phyloP scores from a whole-genome alignment of 2,329 filamentous ascomycete genomes.

The Botrytis hyacinthi region DNA sequence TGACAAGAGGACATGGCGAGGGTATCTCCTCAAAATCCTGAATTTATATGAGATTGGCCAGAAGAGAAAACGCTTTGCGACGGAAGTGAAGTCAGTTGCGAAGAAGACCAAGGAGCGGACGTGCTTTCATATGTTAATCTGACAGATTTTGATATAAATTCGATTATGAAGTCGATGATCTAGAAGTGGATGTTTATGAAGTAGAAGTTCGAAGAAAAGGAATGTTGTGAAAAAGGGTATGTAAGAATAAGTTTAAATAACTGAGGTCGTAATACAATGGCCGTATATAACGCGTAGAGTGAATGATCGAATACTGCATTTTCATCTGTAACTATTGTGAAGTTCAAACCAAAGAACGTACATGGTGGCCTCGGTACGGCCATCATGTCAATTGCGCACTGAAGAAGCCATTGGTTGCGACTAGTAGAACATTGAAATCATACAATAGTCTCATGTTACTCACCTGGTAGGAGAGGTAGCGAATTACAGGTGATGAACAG shows the following conservation, averaged over 20 bases:
- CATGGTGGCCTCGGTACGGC: not conserved
- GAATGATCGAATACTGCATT: not conserved
- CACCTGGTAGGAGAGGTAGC: not conserved
- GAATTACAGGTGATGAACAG: not conserved
- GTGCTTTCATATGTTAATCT: not conserved
- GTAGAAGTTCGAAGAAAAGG: not conserved
- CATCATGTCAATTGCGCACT: not conserved
- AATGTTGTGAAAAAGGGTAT: not conserved
- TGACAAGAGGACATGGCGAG: not conserved
- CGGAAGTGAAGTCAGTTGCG: no score
- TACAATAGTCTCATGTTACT: not conserved
- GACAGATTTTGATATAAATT: not conserved
- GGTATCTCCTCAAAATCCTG: not conserved
- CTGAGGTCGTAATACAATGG: not conserved
- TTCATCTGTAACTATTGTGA: not conserved
- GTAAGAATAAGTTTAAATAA: not conserved
- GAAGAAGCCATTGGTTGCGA: not conserved
- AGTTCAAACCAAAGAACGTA: not conserved
- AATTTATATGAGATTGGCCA: no score
- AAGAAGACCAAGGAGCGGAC: not conserved
- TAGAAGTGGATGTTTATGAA: not conserved
- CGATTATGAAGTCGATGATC: not conserved
- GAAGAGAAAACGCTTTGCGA: not conserved
- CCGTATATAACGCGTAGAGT: not conserved
- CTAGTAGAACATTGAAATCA: not conserved